phyloP scores from a whole-genome alignment of 2,329 filamentous ascomycete genomes.

The Fusarium kyushuense region DNA sequence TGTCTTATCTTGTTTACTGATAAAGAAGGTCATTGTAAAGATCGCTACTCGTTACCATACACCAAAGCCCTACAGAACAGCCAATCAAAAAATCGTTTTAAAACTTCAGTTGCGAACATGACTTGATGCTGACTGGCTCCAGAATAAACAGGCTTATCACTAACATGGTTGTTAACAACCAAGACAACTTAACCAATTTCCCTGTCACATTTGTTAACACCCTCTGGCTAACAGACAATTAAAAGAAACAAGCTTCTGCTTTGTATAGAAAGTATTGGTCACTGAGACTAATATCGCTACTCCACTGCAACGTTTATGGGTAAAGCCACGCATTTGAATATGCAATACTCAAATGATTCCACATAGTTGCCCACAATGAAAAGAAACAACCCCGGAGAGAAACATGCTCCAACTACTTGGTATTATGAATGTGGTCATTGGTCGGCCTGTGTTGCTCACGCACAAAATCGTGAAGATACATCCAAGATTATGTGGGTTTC shows the following conservation, averaged over 20 bases:
- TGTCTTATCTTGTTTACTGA: background rate
- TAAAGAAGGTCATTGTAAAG: background rate
- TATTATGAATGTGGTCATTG: constrained; percentile 9
- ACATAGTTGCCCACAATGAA: constrained; percentile 5
- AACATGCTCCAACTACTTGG: background rate
- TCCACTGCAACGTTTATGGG: constrained; percentile 24
- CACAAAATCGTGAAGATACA: background rate
- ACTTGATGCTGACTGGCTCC: constrained; percentile 2
- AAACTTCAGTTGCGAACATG: constrained; percentile 11
- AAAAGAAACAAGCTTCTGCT: background rate
- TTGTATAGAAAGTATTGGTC: constrained; percentile 1
- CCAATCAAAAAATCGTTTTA: constrained; percentile 25
- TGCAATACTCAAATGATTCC: constrained; percentile 24
- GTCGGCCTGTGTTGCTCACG: constrained; percentile 5
- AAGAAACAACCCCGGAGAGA: constrained; percentile 14
- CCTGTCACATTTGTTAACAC: background rate
- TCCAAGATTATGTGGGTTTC: background rate
- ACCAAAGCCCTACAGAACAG: background rate
- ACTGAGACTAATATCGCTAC: background rate
- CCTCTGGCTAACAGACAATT: background rate
- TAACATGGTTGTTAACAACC: background rate
- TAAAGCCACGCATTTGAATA: constrained; percentile 13
- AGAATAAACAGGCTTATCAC: background rate
- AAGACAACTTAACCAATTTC: too few species aligned
- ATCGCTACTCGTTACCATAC: too few species aligned